A percentile compares a stretch with the other conserved stretches of the same genome.
Conservation (phyloP, 257 asterid species). For the Ocimum tenuiflorum region DNA sequence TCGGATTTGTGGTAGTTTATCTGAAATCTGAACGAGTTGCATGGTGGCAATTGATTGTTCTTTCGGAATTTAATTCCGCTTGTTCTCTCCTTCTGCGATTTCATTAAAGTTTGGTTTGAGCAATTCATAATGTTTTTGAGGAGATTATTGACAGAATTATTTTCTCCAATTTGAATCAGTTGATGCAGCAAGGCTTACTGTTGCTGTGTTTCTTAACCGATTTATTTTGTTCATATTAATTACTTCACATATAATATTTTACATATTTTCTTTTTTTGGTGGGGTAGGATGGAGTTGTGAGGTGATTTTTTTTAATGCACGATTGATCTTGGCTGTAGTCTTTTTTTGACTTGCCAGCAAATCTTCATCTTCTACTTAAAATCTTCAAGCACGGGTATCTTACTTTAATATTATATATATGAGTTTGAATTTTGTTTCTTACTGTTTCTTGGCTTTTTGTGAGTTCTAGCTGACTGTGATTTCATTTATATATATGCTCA, state of each 20-base stretch:
- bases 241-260: not conserved
- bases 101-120: not conserved
- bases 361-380: conserved; percentile 11
- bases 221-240: not conserved
- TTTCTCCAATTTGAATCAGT: not conserved
- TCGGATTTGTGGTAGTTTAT: conserved; percentile 9
- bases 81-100: not conserved
- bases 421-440: not conserved
- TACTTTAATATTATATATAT: not conserved
- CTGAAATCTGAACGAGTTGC: conserved; percentile 17
- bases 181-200: not conserved
- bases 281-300: conserved; percentile 1
- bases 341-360: conserved; percentile 28
- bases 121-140: not conserved
- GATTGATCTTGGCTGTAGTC: conserved; percentile 20
- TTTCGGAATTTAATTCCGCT: not conserved
- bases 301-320: conserved; percentile 13
- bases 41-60: conserved; percentile 22
- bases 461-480: not conserved
- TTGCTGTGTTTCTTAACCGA: not conserved
- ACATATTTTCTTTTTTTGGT: not conserved
- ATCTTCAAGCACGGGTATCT: conserved; percentile 3
- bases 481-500: not conserved
- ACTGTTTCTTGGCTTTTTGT: conserved; percentile 6
- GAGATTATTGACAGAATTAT: not conserved